phyloP scores from a whole-genome alignment of 768 basidiomycete genomes.

The Naganishia onofrii region DNA sequence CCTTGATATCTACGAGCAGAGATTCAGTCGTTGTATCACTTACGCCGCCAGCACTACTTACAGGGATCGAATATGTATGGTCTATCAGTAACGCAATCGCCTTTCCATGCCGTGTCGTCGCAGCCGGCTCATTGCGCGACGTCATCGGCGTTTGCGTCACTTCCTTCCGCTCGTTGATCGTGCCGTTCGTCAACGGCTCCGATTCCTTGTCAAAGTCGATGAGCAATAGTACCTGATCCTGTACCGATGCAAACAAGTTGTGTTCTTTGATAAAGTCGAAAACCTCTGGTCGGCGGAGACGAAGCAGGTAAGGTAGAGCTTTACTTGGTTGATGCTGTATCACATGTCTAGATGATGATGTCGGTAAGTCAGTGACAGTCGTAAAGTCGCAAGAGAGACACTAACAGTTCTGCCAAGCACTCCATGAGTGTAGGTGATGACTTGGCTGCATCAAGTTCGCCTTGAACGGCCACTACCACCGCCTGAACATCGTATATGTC shows the following conservation, averaged over 20 bases:
- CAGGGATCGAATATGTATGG: slow-evolving; percentile 93
- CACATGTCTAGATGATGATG: slow-evolving; percentile 61
- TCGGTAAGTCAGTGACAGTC: not conserved
- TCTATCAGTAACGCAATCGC: slow-evolving; percentile 86
- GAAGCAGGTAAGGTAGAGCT: slow-evolving; percentile 84
- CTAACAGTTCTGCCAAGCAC: slow-evolving; percentile 84
- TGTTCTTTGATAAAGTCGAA: slow-evolving; percentile 91
- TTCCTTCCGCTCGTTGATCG: not conserved
- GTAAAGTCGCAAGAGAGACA: not conserved
- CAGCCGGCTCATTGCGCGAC: not conserved
- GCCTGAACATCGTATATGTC: slow-evolving; percentile 84
- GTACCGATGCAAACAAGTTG: slow-evolving; percentile 90
- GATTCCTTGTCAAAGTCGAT: slow-evolving; percentile 93
- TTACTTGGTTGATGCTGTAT: slow-evolving; percentile 89
- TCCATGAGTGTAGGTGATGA: slow-evolving; percentile 77
- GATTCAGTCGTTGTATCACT: slow-evolving; percentile 13
- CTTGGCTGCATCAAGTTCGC: slow-evolving; percentile 66
- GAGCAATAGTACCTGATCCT: slow-evolving; percentile 85
- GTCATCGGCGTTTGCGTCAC: not conserved
- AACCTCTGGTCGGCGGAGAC: slow-evolving; percentile 79
- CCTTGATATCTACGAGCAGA: slow-evolving; percentile 64
- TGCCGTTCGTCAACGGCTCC: slow-evolving; percentile 39
- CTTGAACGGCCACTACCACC: slow-evolving; percentile 82
- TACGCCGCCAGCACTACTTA: slow-evolving; percentile 52
- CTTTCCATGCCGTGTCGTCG: slow-evolving; percentile 58